Evolutionary conservation across 2,329 filamentous ascomycete genomes (phyloP), one percentile per base, ranked within the genome.

Genomic region (Cordyceps militaris): DNA sequence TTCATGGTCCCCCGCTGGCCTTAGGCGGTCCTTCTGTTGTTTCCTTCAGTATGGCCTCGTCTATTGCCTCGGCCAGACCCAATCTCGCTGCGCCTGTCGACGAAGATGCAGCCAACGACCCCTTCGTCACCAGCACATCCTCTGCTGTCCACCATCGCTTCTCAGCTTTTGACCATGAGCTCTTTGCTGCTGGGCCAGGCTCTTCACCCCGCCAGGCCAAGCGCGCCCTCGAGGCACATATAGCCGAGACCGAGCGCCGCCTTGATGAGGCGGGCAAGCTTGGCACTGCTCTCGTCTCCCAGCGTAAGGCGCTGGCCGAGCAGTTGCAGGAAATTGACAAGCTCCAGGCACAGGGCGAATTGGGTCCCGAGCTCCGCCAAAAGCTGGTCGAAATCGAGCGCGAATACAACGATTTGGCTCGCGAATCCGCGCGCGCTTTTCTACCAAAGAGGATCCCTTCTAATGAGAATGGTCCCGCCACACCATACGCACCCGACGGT

Each of bases 321-420:
- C 86, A 88, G 63, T 74, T 99, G 59, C 85, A 86, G 65, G 91
- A 97, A 67, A 86, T 99, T 3, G 89, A 96, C 65, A 84, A 86
- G 67, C 78, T 89, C 60, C 80, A 91, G 66, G 79, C 82, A 46
- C 88, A 94, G 64, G 84, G 83, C 24, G 88, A 96, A 61, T 84
- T 97, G 53, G 86, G 87, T 0, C 85, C 89, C 3, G 92, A 96
- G 63, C 76, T 99, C 66, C 89, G 88, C 60, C 82, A 87, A 66
- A 91, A 89, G 73, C 80, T 99, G 55, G 80, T 84, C 14, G 91
- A 96, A 62, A 85, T 99, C 60, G 94, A 99, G 71, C 89, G 85
- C 71, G 94, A 99, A 67, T 97, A 95, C 75, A 93, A 96, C 70
- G 92, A 97, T 68, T 86, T 97, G 48, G 91, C 92, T 13, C 82